Evolutionary conservation across 768 basidiomycete genomes (phyloP), one percentile per base, ranked within the genome.

Genomic region (Mycena leptocephala): DNA sequence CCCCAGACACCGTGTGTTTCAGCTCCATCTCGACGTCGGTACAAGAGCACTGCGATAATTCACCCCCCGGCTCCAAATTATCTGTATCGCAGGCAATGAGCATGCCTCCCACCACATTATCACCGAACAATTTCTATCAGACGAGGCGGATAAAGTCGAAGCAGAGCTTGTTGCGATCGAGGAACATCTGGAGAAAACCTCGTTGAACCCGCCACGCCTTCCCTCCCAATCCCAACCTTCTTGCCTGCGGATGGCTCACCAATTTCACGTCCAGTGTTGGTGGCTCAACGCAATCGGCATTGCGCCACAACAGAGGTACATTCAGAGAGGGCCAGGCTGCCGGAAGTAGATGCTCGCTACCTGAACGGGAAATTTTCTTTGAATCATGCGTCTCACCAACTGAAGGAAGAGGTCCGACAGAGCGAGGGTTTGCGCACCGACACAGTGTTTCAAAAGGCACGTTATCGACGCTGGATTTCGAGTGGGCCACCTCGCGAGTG

Each of bases 391-490:
- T 30, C 70, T 6, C 70, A 71, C 53, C 59, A 71, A 13, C 33
- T 71, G n/a, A 51, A 63, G 48, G 70, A 71, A 28, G 70, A 13
- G 6, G 1, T 51, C 5, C 59, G 63, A 24, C 68, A 58, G 28
- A 71, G 70, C 59, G 70, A 71, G 46, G 46, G 61, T 11, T 26
- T 71, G 32, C 70, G 70, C 2, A 51, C 14, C n/a, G 70, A 71
- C 11, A 71, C 59, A 13, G 30, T 43, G 1, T 63, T 51, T 8
- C 59, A 71, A 20, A 72, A 72, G 35, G 70, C 61, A 8, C 70
- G 70, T 2, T 56, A 53, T 9, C 62, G 33, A 9, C 62, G 70
- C 0, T 72, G 62, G 70, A 72, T 72, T 32, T 46, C n/a, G 4
- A 32, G 11, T 26, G 70, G 70, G 26, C 46, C 46, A 24, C n/a